These are phyloP conservation scores for Metschnikowia colocasiae DNA, from an alignment of 805 yeast genomes.

Conservation along the genomic window DNA sequence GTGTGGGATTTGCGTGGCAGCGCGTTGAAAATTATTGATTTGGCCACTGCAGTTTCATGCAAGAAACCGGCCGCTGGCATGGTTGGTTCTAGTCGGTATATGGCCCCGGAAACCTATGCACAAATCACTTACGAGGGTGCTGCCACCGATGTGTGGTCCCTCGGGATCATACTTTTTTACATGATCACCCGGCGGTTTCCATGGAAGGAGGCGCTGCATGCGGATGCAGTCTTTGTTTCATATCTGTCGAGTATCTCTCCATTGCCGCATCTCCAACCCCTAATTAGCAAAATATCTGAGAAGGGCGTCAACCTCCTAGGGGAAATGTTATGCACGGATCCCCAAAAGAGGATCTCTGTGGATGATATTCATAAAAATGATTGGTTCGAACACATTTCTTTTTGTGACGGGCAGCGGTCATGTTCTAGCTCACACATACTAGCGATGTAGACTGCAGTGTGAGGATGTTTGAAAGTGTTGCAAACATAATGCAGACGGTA, in stretches of 20 bases:
- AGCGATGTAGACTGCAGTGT: not conserved
- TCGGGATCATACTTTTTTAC: slow-evolving; percentile 42
- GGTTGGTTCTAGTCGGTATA: slow-evolving; percentile 44
- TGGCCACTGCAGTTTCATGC: slow-evolving; percentile 26
- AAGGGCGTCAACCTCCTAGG: not conserved
- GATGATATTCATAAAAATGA: slow-evolving; percentile 4
- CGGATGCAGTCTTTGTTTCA: slow-evolving; percentile 24
- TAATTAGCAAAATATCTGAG: not conserved
- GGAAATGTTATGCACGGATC: slow-evolving; percentile 2
- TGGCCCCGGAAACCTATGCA: slow-evolving; percentile 47
- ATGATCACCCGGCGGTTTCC: slow-evolving; percentile 34
- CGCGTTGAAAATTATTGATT: slow-evolving; percentile 44
- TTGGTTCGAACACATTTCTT: slow-evolving; percentile 12
- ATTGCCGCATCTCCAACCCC: not conserved
- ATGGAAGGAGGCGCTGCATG: slow-evolving; percentile 44
- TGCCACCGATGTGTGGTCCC: slow-evolving; percentile 47
- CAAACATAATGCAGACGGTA: not conserved
- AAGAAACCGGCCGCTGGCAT: slow-evolving; percentile 34
- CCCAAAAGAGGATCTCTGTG: slow-evolving; percentile 3
- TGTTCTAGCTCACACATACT: not conserved
- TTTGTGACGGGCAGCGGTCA: slow-evolving; percentile 9
- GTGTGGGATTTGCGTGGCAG: slow-evolving; percentile 28
- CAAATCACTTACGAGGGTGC: slow-evolving; percentile 38
- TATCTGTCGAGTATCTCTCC: not conserved
- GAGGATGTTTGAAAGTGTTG: no score